phyloP scores from a whole-genome alignment of 768 basidiomycete species.

The Lentinula lateritia region DNA sequence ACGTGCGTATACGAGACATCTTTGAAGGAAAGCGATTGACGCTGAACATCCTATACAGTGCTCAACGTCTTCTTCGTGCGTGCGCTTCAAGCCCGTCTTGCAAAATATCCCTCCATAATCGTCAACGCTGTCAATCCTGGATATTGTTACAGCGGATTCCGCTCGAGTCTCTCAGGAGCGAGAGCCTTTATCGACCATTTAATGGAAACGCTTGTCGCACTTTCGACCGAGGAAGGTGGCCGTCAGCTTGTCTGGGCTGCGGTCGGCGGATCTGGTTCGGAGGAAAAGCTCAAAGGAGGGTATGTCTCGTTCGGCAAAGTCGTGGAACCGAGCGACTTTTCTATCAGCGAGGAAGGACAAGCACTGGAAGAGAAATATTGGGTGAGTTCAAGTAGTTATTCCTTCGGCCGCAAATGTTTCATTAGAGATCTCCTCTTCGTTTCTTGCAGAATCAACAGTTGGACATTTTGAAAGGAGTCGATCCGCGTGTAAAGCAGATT shows the following conservation, averaged over 20 bases:
- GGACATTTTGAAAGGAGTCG: neutral
- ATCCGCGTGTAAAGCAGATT: neutral
- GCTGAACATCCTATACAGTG: conserved; percentile 20
- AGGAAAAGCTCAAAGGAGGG: conserved; percentile 23
- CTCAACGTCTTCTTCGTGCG: conserved; percentile 34
- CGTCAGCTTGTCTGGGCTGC: conserved; percentile 29
- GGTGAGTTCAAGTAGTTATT: conserved; percentile 18
- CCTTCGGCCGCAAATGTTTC: neutral
- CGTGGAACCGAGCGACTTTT: conserved; percentile 27
- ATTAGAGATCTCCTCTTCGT: neutral
- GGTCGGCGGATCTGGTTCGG: conserved; percentile 13
- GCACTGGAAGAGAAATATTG: conserved; percentile 25
- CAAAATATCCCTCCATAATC: conserved; percentile 20
- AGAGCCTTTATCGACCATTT: conserved; percentile 13
- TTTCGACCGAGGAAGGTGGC: conserved; percentile 30
- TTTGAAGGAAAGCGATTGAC: neutral
- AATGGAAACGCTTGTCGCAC: conserved; percentile 26
- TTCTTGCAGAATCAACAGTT: neutral
- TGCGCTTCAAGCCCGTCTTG: conserved; percentile 25
- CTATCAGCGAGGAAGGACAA: conserved; percentile 24
- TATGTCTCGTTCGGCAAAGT: conserved; percentile 20
- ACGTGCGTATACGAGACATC: conserved; percentile 16
- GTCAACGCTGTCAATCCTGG: conserved; percentile 35
- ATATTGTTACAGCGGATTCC: conserved; percentile 32
- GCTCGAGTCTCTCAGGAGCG: conserved; percentile 17